Base-by-base conservation (phyloP, 805 yeast genomes). In the Yamadazyma akitaensis region DNA sequence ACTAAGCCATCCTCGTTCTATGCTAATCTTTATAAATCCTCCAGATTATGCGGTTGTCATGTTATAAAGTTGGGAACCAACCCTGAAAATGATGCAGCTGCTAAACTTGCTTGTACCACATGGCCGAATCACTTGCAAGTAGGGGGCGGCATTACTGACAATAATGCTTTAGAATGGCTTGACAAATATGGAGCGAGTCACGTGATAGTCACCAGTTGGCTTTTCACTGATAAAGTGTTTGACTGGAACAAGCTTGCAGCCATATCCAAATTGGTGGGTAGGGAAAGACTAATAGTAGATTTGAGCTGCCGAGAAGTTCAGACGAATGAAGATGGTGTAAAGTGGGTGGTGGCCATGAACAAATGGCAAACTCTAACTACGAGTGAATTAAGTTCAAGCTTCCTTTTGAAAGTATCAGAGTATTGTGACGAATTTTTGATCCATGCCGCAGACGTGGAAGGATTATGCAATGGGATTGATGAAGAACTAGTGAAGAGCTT, bases 381-480 rank as follows among this genome's bases (percentile, higher is more conserved):
- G 34, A 75, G 82, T 38, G 76, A 68, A 46, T 70, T 94, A 44
- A 72, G 71, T 41, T 62, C 64, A 42, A 77, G 76, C 21, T 76
- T 85, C 24, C 76, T 94, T 49, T 61, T 56, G 3, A 50, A 64
- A 40, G 73, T 94, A 34, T 66, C 84, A 8, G 46, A 71, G 41
- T 88, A 84, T 65, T 88, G 97, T 57, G 77, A 81, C 53, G 99
- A 94, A 67, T 88, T 92, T 59, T 69, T 94, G 44, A 84, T 94
- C 14, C 99, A 94, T 68, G 99, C 99, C 2, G 99, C 99, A 0
- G 99, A 94, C 65, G 98, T 94, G 2, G 99, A 94, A 66, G 99
- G 99, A 0, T 73, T 94, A 14, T 94, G 99, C 63, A 77, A 81
- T 36, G 99, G 99, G 0, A 87, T 94, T 30, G 99, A 94, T 59